Base-by-base conservation (phyloP, 352 stramenopile genomes). In the Globisporangium middletonii region DNA sequence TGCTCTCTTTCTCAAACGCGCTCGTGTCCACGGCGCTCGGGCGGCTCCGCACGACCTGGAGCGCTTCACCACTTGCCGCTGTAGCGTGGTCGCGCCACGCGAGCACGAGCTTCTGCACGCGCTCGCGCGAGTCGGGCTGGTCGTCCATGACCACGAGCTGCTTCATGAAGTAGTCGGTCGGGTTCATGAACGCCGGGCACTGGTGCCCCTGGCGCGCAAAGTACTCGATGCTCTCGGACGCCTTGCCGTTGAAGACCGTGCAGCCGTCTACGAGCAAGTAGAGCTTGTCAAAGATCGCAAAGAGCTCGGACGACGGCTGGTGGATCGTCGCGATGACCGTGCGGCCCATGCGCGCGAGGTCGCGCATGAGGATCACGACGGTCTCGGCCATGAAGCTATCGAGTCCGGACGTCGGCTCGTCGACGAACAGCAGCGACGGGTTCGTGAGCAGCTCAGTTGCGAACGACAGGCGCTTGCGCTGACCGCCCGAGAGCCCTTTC, bases 311-410 rank as follows among this genome's bases (percentile, higher is more conserved):
- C 55, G 73, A 87, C 9, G 88, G 88, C 59, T 81, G 69, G 50
- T 96, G 88, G 67, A 96, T 96, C 6, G 89, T 88, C 41, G 80
- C 72, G 53, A 96, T 70, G 38, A 96, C 71, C 9, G 86, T 96
- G 50, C 88, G 85, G 4, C 86, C 83, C 35, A 69, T 62, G 59
- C 89, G 75, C 0, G 83, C 83, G 30, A 95, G 70, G 38, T 83
- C 74, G 26, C 64, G 57, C 65, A 82, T 66, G 35, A 60, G 45
- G 6, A 69, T 35, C 12, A 75, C 62, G 38, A 82, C 72, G 8
- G 56, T 68, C 59, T 73, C 64, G 28, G 71, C 71, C 65, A 74
- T 77, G 57, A 72, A 74, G 55, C 59, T 71, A 50, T 79, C 71
- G 13, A 79, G 63, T 6, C 71, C 85, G 3, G 66, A 79, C n/a